Percentiles rank a stretch among this genome's conserved stretches.
phyloP scores from a whole-genome alignment of 1,284 basidiomycete genomes.

The Cutaneotrichosporon cyanovorans region DNA sequence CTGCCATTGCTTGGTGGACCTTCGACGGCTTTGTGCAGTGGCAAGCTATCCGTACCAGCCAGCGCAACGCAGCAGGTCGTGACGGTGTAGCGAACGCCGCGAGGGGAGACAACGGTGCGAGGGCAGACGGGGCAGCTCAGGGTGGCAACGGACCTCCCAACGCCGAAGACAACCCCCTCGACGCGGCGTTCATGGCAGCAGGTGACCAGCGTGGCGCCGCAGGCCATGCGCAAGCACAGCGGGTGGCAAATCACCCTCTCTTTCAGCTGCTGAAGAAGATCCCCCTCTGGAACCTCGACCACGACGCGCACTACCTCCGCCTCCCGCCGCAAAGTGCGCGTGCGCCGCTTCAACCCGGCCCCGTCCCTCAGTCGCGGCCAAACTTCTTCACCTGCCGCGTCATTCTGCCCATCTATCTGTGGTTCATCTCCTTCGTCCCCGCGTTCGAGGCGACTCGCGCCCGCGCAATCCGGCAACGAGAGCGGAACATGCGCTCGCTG shows the following conservation, averaged over 20 bases:
- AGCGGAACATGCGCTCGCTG: slow-evolving; percentile 32
- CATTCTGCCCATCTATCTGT: slow-evolving; percentile 33
- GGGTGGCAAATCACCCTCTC: too few species aligned
- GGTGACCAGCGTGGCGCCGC: not conserved
- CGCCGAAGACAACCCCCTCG: slow-evolving; percentile 1
- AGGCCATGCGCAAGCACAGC: too few species aligned
- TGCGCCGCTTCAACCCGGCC: not conserved
- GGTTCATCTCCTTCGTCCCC: slow-evolving; percentile 40
- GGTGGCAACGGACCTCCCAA: not conserved
- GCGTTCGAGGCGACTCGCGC: slow-evolving; percentile 31
- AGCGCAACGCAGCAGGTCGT: not conserved
- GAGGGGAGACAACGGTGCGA: not conserved
- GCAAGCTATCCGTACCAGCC: not conserved
- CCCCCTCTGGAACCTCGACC: slow-evolving; percentile 21
- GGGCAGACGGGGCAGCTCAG: not conserved
- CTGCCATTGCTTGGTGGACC: slow-evolving; percentile 29
- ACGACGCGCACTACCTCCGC: slow-evolving; percentile 25
- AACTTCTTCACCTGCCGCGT: slow-evolving; percentile 23
- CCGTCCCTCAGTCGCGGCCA: slow-evolving; percentile 4
- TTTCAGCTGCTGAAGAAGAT: not conserved
- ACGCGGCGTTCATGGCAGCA: slow-evolving; percentile 1
- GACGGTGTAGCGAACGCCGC: too few species aligned
- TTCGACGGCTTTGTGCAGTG: slow-evolving; percentile 23
- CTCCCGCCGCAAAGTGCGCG: slow-evolving; percentile 13
- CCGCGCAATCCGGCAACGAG: slow-evolving; percentile 30